Percentiles rank a stretch among this genome's conserved stretches.
phyloP scores from a whole-genome alignment of 2,329 filamentous ascomycete species.

The Cercospora sojina region DNA sequence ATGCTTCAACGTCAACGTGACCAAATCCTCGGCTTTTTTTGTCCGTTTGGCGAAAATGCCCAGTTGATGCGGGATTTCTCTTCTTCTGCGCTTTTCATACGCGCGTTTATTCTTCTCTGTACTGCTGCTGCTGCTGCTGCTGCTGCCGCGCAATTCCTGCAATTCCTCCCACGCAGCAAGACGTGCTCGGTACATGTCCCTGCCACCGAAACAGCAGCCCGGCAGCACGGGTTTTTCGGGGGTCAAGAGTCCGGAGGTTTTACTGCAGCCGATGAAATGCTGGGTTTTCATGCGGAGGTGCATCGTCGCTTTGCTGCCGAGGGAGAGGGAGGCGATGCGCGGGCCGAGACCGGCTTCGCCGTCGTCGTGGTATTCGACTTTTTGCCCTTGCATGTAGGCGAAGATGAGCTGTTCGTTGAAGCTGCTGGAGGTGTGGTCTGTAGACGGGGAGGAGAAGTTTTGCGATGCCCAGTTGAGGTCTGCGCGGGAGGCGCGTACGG shows the following conservation, averaged over 20 bases:
- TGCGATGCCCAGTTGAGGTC: conserved; percentile 58
- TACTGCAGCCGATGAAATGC: conserved; percentile 44
- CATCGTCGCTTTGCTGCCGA: conserved; percentile 61
- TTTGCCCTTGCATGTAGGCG: conserved; percentile 61
- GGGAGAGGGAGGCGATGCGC: conserved; percentile 61
- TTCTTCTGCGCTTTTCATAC: conserved; percentile 36
- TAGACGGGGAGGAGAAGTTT: conserved; percentile 38
- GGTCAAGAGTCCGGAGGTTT: conserved; percentile 38
- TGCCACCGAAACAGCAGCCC: conserved; percentile 15
- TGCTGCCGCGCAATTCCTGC: conserved; percentile 21
- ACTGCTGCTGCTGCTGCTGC: too few relatives aligned
- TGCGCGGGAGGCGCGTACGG: conserved; percentile 52
- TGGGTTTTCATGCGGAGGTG: conserved; percentile 56
- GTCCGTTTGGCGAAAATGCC: conserved; percentile 35
- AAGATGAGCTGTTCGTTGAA: conserved; percentile 66
- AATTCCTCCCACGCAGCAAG: conserved; percentile 36
- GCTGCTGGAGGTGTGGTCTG: conserved; percentile 34
- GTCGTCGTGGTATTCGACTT: conserved; percentile 67
- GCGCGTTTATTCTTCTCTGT: conserved; percentile 21
- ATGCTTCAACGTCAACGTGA: conserved; percentile 56
- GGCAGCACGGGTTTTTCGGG: conserved; percentile 34
- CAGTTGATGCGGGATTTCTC: conserved; percentile 42
- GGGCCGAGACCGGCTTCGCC: conserved; percentile 63
- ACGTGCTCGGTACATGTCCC: conserved; percentile 39
- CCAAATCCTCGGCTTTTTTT: conserved; percentile 37